These are phyloP conservation scores for Fusarium sacchari DNA, from an alignment of 2,329 filamentous ascomycete genomes.

Conservation along the genomic window DNA sequence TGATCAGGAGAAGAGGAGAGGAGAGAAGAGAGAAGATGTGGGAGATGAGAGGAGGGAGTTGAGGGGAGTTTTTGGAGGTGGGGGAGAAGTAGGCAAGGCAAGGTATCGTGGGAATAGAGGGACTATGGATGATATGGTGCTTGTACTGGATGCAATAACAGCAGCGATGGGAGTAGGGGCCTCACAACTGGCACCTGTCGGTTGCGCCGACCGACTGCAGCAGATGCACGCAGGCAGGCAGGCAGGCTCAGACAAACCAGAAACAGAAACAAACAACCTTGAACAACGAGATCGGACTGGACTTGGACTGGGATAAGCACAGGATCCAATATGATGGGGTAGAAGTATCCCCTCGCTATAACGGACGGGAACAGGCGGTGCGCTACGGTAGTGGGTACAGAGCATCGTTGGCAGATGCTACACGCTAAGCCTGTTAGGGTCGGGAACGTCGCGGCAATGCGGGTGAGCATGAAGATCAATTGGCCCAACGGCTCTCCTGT, in stretches of 20 bases:
- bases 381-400: conserved; percentile 29
- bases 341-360: conserved; percentile 33
- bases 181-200: conserved; percentile 36
- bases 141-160: conserved; percentile 15
- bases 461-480: conserved; percentile 29
- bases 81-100: conserved; percentile 24
- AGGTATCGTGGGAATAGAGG: conserved; percentile 17
- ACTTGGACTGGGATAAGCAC: conserved; percentile 36
- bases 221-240: conserved; percentile 7
- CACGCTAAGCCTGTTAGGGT: conserved; percentile 13
- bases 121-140: conserved; percentile 27
- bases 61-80: conserved; percentile 26
- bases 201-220: conserved; percentile 34
- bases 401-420: conserved; percentile 19
- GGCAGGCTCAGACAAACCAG: conserved; percentile 13
- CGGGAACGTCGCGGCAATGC: conserved; percentile 32
- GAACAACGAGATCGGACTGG: conserved; percentile 33
- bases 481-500: conserved; percentile 9
- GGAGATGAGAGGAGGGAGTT: conserved; percentile 18
- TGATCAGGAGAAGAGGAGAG: conserved; percentile 17
- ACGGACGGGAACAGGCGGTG: conserved; percentile 30
- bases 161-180: conserved; percentile 30
- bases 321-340: conserved; percentile 39
- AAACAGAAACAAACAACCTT: conserved; percentile 19
- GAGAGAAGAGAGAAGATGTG: conserved; percentile 24